Conservation (phyloP, 2,329 filamentous ascomycete genomes). For the Coniochaeta prunicola region DNA sequence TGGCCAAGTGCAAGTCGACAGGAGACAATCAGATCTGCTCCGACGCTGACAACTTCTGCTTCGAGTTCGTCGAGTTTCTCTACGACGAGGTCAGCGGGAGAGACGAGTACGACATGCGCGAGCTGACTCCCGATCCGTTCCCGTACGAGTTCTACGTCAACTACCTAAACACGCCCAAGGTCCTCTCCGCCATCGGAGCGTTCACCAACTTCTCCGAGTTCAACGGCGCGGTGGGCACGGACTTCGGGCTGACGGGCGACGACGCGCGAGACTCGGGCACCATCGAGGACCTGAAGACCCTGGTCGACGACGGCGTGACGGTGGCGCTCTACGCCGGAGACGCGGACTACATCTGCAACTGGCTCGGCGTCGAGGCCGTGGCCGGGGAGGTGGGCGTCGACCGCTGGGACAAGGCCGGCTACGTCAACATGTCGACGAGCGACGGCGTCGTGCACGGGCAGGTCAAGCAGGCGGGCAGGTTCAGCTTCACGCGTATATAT, state of each 20-base stretch:
- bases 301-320: constrained; percentile 9
- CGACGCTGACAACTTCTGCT: constrained; percentile 49
- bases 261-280: constrained; percentile 35
- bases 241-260: constrained; percentile 41
- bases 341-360: constrained; percentile 12
- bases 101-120: constrained; percentile 54
- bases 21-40: constrained; percentile 44
- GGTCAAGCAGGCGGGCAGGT: constrained; percentile 41
- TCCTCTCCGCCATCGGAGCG: constrained; percentile 52
- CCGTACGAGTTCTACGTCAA: constrained; percentile 45
- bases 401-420: constrained; percentile 36
- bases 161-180: constrained; percentile 49
- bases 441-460: constrained; percentile 41
- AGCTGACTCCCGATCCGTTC: constrained; percentile 48
- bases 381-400: constrained; percentile 26
- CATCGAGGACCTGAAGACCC: constrained; percentile 25
- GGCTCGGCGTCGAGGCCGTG: constrained; percentile 8
- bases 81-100: constrained; percentile 44
- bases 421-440: constrained; percentile 32
- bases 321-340: constrained; percentile 11
- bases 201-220: constrained; percentile 48
- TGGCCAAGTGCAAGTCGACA: constrained; percentile 44
- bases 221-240: constrained; percentile 32
- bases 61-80: constrained; percentile 40
- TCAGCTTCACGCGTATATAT: constrained; percentile 40